These are phyloP conservation scores for Russula brevipes DNA, from an alignment of 768 basidiomycete species.

Conservation along the genomic window DNA sequence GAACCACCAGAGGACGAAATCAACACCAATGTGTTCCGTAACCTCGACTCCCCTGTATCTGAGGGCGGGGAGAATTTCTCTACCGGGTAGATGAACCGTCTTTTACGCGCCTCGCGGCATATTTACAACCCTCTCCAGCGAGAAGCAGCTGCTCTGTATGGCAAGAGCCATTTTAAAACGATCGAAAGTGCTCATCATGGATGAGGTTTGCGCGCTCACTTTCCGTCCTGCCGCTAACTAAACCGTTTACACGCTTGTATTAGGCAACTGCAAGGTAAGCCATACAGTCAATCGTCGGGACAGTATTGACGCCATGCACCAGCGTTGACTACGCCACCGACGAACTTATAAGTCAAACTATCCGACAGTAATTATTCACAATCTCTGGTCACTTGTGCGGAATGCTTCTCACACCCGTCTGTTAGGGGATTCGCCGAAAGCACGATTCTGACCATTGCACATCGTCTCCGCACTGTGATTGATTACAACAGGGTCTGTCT, in stretches of 20 bases:
- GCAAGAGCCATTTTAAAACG: conserved; percentile 79
- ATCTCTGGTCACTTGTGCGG: background rate
- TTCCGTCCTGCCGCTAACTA: background rate
- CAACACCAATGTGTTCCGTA: conserved; percentile 72
- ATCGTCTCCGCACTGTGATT: conserved; percentile 72
- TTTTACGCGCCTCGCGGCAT: background rate
- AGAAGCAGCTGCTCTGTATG: conserved; percentile 87
- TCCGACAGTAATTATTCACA: conserved; percentile 54
- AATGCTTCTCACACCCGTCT: background rate
- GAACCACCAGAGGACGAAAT: conserved; percentile 45
- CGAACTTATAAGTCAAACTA: conserved; percentile 78
- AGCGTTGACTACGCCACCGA: conserved; percentile 85
- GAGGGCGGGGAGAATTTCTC: conserved; percentile 91
- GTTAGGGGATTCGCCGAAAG: conserved; percentile 69
- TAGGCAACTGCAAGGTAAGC: conserved; percentile 64
- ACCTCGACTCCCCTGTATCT: conserved; percentile 66
- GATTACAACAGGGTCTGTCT: conserved; percentile 72
- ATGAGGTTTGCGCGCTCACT: conserved; percentile 47
- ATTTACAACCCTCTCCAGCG: conserved; percentile 35
- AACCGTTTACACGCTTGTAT: conserved; percentile 2
- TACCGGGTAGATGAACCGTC: conserved; percentile 49
- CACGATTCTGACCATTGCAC: conserved; percentile 80
- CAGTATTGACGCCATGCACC: background rate
- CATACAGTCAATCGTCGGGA: background rate
- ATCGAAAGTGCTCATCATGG: conserved; percentile 77